These are phyloP conservation scores for Talaromyces ruber DNA, from an alignment of 495 filamentous ascomycete species.

Conservation along the genomic window DNA sequence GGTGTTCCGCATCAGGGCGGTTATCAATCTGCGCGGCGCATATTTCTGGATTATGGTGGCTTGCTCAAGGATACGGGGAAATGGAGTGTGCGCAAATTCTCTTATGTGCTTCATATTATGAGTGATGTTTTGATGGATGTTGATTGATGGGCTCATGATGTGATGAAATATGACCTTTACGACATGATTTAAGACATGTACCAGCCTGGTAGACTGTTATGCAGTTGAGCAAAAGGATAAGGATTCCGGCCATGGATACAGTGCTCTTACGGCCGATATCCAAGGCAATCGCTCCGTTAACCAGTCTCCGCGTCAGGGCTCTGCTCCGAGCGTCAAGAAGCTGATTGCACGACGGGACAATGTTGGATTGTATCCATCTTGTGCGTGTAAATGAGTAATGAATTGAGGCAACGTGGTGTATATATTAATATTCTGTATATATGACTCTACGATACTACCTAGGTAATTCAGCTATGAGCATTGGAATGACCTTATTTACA, in stretches of 20 bases:
- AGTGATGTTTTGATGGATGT: conserved; percentile 44
- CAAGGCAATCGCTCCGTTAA: neutral
- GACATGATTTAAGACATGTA: neutral
- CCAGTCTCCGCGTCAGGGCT: neutral
- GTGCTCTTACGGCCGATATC: neutral
- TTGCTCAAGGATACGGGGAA: conserved; percentile 44
- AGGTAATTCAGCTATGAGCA: neutral
- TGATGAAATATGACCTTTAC: neutral
- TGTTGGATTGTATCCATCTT: no score
- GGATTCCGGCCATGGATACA: neutral
- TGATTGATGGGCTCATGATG: conserved; percentile 17
- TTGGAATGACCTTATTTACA: neutral
- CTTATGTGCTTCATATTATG: conserved; percentile 43
- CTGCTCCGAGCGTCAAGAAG: neutral
- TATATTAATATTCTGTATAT: neutral
- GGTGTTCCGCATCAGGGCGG: conserved; percentile 39
- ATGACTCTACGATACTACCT: neutral
- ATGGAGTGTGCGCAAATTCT: conserved; percentile 41
- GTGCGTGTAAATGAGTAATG: no score
- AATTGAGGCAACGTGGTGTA: neutral
- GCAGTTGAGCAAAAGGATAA: no score
- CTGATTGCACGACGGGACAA: no score
- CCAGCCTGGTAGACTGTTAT: no score
- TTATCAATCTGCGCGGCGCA: conserved; percentile 39
- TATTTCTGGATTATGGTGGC: conserved; percentile 41